Percentiles rank a stretch among this genome's conserved stretches.
These are phyloP conservation scores for Extremus antarcticus DNA, from an alignment of 495 filamentous ascomycete genomes.

Conservation along the genomic window DNA sequence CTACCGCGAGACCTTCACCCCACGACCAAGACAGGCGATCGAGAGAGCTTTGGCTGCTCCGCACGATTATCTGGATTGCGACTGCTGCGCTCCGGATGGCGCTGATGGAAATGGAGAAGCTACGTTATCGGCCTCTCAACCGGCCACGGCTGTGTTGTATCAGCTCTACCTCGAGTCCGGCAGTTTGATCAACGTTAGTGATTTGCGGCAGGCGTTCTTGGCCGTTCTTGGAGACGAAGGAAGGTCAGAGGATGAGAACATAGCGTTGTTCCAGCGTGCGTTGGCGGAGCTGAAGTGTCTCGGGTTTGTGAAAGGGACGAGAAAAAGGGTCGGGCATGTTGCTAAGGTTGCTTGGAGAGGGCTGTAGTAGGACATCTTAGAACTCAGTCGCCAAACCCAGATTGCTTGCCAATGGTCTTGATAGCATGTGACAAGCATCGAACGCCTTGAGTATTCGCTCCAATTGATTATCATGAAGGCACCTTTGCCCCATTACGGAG, in stretches of 20 bases:
- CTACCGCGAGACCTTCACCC: conserved; percentile 70
- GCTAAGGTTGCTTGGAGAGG: conserved; percentile 69
- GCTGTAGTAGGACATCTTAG: conserved; percentile 28
- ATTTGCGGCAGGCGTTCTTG: conserved; percentile 82
- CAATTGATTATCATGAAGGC: no score
- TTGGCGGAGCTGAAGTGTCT: conserved; percentile 74
- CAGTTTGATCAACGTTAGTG: conserved; percentile 72
- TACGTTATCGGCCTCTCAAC: conserved; percentile 50
- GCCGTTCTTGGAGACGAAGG: conserved; percentile 59
- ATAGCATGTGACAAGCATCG: neutral
- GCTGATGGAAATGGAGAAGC: conserved; percentile 13
- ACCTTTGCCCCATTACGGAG: no score
- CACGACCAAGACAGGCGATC: conserved; percentile 63
- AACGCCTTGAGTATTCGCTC: no score
- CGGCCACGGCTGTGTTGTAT: conserved; percentile 73
- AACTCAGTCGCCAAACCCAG: no score
- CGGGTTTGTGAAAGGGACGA: conserved; percentile 79
- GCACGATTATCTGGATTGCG: conserved; percentile 74
- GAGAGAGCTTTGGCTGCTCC: conserved; percentile 72
- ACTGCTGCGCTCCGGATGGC: conserved; percentile 47
- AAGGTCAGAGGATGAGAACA: conserved; percentile 34
- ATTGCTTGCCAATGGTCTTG: no score
- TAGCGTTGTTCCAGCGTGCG: conserved; percentile 63
- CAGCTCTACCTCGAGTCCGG: conserved; percentile 87
- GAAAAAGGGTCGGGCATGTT: conserved; percentile 84